Base-by-base conservation (phyloP, 2,329 filamentous ascomycete genomes). In the Xylaria arbuscula region DNA sequence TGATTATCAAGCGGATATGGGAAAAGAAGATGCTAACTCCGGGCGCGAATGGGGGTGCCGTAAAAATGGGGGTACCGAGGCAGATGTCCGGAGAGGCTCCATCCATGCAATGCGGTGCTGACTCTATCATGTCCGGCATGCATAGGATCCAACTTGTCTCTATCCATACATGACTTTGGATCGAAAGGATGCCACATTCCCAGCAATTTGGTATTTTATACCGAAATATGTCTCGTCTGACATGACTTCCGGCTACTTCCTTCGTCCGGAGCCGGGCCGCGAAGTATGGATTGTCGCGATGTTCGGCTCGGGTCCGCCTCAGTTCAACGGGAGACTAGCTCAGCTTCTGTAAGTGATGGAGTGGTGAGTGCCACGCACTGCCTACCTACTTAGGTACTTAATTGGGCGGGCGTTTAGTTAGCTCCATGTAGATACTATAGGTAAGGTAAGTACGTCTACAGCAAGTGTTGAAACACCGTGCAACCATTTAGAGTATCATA, bases 21-120 rank as follows among this genome's bases (percentile, higher is more conserved):
- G 28, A 28, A 28, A 28, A 53, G n/a, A 45, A 24, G 28, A n/a
- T 2, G 24, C 19, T 19, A 24, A 36, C 34, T 34, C 55, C 64
- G 64, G 64, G 54, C 19, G 8, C 17, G 32, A 24, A 54, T 67
- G 59, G 64, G 59, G 64, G 40, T 53, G 36, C 22, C 45, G 59
- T 32, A 32, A 45, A 8, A 8, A 24, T 17, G 32, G 51, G 11
- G 9, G 24, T 56, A 2, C 42, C 34, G 15, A 19, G 45, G 45
- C 58, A 53, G 58, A 38, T 47, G 38, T 58, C 53, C 8, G 24
- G 28, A 54, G 47, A 53, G 64, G 45, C 4, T 40, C 38, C 32
- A 9, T 51, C 28, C 5, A 48, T 48, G 45, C 19, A 24, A 24
- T 48, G 45, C 19, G 0, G 19, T 48, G 45, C 45, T 48, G 22